These are phyloP conservation scores for Alnus glutinosa DNA, from an alignment of 306 rosid genomes.

Conservation along the genomic window DNA sequence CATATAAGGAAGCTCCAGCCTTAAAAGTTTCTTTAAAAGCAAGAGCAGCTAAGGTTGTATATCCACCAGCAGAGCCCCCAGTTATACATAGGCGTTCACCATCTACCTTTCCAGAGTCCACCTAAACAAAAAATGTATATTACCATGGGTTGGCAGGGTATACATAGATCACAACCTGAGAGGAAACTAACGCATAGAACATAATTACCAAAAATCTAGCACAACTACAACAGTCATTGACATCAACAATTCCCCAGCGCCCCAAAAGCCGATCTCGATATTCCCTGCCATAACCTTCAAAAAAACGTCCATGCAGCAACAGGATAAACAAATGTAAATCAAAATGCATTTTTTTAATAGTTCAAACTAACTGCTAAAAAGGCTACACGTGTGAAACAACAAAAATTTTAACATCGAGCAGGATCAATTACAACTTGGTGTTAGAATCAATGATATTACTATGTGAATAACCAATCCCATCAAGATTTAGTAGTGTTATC, in stretches of 20 bases:
- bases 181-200: slow-evolving; percentile 10
- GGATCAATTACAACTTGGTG: not conserved
- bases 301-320: not conserved
- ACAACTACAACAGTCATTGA: slow-evolving; percentile 92
- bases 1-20: slow-evolving; percentile 92
- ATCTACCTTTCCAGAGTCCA: slow-evolving; percentile 79
- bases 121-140: slow-evolving; percentile 44
- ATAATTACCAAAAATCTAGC: slow-evolving; percentile 77
- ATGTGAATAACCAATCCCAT: not conserved
- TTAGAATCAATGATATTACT: not conserved
- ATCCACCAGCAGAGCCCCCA: slow-evolving; percentile 97
- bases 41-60: slow-evolving; percentile 92
- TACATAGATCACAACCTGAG: slow-evolving; percentile 16
- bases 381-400: not conserved
- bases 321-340: not conserved
- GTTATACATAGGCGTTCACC: slow-evolving; percentile 77
- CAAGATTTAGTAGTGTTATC: not conserved
- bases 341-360: not conserved
- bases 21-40: slow-evolving; percentile 73
- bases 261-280: slow-evolving; percentile 85
- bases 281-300: slow-evolving; percentile 87
- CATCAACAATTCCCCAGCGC: slow-evolving; percentile 97
- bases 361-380: slow-evolving; percentile 6
- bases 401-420: not conserved
- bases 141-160: slow-evolving; percentile 8